Conservation (phyloP, 768 basidiomycete genomes). For the Myochromella boudieri region DNA sequence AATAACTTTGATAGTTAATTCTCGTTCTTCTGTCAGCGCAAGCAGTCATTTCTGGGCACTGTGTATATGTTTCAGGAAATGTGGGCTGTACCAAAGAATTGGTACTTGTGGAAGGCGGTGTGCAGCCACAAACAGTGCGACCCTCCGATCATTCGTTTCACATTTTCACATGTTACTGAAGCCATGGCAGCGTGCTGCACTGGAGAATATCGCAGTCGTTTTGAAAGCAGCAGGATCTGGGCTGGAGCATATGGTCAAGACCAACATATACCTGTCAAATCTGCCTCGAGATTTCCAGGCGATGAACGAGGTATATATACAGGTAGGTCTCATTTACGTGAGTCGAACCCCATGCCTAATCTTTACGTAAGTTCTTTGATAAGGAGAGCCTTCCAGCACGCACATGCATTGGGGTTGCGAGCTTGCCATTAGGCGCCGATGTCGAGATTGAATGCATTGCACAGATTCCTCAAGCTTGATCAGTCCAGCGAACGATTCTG, state of each 20-base stretch:
- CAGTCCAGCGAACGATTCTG: too few relatives aligned
- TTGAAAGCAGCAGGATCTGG: slow-evolving; percentile 40
- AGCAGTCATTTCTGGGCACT: slow-evolving; percentile 35
- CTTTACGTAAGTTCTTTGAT: slow-evolving; percentile 42
- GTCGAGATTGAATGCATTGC: slow-evolving; percentile 67
- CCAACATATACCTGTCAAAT: slow-evolving; percentile 39
- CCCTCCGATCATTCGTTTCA: not conserved
- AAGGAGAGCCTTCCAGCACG: slow-evolving; percentile 48
- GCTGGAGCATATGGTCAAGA: slow-evolving; percentile 41
- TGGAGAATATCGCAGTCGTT: slow-evolving; percentile 40
- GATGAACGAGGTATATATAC: slow-evolving; percentile 40
- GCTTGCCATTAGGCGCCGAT: slow-evolving; percentile 50
- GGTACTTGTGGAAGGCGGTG: slow-evolving; percentile 29
- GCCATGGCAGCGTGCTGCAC: slow-evolving; percentile 28
- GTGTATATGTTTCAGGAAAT: slow-evolving; percentile 38
- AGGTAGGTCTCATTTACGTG: slow-evolving; percentile 22
- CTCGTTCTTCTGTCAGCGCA: slow-evolving; percentile 33
- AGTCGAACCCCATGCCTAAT: not conserved
- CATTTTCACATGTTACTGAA: not conserved
- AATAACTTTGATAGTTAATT: not conserved
- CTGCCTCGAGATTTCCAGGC: slow-evolving; percentile 34
- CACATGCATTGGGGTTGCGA: slow-evolving; percentile 57
- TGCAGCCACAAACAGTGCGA: slow-evolving; percentile 35
- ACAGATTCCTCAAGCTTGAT: slow-evolving; percentile 27
- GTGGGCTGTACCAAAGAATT: slow-evolving; percentile 28